A percentile compares a stretch with the other conserved stretches of the same genome.
Conservation (phyloP, 768 basidiomycete genomes). For the Coprinopsis marcescibilis region DNA sequence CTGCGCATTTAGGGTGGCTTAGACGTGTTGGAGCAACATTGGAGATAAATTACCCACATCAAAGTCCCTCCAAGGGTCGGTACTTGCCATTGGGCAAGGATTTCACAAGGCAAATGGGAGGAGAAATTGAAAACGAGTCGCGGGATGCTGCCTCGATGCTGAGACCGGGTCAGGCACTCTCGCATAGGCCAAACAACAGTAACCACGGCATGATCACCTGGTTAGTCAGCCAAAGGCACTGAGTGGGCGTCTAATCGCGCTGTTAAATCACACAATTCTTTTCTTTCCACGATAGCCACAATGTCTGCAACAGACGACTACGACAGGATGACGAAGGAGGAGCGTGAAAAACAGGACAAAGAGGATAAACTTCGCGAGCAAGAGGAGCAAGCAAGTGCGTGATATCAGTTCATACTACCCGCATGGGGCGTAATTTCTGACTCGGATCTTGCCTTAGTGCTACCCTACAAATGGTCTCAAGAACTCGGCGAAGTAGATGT, state of each 20-base stretch:
- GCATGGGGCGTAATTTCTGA: slow-evolving; percentile 6
- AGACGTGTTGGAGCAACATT: slow-evolving; percentile 14
- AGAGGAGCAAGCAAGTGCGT: slow-evolving; percentile 80
- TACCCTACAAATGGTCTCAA: slow-evolving; percentile 92
- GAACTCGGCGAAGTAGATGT: slow-evolving; percentile 85
- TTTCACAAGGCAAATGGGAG: background rate
- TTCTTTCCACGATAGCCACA: background rate
- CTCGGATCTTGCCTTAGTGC: slow-evolving; percentile 38
- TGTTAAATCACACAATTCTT: background rate
- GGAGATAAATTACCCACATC: slow-evolving; percentile 43
- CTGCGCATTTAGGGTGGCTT: slow-evolving; percentile 30
- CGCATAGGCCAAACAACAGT: slow-evolving; percentile 11
- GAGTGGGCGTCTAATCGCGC: slow-evolving; percentile 1
- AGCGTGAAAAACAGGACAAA: slow-evolving; percentile 69
- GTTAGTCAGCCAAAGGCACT: no score
- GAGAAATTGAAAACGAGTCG: slow-evolving; percentile 1
- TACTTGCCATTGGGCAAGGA: slow-evolving; percentile 45
- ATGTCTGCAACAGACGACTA: slow-evolving; percentile 35
- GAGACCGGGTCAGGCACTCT: no score
- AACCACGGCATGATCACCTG: slow-evolving; percentile 5
- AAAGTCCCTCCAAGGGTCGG: slow-evolving; percentile 65
- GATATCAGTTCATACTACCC: slow-evolving; percentile 6
- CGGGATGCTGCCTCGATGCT: no score
- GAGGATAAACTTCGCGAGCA: slow-evolving; percentile 62
- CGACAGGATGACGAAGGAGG: slow-evolving; percentile 71